Percentiles rank a stretch among this genome's conserved stretches.
phyloP scores from a whole-genome alignment of 805 yeast genomes.

The Wickerhamiella brachini region DNA sequence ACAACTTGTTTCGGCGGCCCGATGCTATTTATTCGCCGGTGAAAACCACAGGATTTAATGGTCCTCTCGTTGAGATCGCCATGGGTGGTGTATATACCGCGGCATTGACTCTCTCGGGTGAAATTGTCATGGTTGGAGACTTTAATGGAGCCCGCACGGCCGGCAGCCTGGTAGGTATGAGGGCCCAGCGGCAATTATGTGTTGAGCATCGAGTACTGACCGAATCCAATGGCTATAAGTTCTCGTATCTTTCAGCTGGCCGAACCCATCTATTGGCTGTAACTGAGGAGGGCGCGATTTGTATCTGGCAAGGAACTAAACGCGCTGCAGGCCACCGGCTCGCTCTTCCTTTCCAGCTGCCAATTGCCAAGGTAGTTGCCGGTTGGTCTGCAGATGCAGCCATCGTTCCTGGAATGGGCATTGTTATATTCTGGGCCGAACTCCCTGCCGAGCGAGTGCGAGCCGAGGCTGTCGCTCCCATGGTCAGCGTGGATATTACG shows the following conservation, averaged over 20 bases:
- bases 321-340: neutral
- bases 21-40: neutral
- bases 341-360: neutral
- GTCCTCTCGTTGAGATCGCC: neutral
- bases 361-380: neutral
- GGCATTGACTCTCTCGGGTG: neutral
- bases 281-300: neutral
- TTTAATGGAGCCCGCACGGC: neutral
- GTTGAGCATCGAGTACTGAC: neutral
- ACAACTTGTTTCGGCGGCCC: neutral
- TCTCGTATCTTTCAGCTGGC: neutral
- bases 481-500: neutral
- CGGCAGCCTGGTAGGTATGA: neutral
- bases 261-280: neutral
- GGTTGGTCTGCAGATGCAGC: constrained; percentile 1
- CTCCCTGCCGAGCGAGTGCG: neutral
- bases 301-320: neutral
- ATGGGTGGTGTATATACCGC: neutral
- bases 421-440: neutral
- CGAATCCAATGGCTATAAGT: neutral
- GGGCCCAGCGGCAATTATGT: neutral
- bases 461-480: neutral
- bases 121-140: neutral
- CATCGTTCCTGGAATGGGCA: neutral
- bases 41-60: neutral